Conservation (phyloP, 345 rosid genomes). For the Cardamine occulta region DNA sequence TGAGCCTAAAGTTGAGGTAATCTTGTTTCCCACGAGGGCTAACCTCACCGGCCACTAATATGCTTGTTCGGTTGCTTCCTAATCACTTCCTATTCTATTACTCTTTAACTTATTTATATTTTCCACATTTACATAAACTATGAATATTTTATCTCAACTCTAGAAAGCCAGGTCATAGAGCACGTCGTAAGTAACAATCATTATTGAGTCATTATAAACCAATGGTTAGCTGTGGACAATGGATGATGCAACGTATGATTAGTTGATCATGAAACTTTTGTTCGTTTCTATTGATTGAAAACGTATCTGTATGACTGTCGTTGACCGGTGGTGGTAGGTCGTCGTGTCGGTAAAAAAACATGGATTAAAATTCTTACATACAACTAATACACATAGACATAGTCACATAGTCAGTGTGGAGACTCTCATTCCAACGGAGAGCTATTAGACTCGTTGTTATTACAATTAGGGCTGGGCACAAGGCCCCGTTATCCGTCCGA, state of each 20-base stretch:
- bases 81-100: conserved; percentile 28
- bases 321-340: background rate
- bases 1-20: conserved; percentile 41
- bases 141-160: background rate
- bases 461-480: background rate
- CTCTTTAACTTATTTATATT: conserved; percentile 1
- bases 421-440: background rate
- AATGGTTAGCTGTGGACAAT: conserved; percentile 6
- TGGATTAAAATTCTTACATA: background rate
- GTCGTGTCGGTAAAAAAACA: background rate
- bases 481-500: too few relatives aligned
- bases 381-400: too few relatives aligned
- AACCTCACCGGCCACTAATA: conserved; percentile 27
- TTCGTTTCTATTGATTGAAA: conserved; percentile 1
- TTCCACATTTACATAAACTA: background rate
- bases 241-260: background rate
- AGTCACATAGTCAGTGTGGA: too few relatives aligned
- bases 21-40: conserved; percentile 50
- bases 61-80: conserved; percentile 44
- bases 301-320: background rate
- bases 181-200: background rate
- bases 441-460: background rate
- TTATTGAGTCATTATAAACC: background rate
- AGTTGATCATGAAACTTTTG: conserved; percentile 20
- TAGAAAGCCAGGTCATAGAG: conserved; percentile 7